A percentile compares a stretch with the other conserved stretches of the same genome.
phyloP scores from a whole-genome alignment of 352 stramenopile species.

The Plasmopara viticola region DNA sequence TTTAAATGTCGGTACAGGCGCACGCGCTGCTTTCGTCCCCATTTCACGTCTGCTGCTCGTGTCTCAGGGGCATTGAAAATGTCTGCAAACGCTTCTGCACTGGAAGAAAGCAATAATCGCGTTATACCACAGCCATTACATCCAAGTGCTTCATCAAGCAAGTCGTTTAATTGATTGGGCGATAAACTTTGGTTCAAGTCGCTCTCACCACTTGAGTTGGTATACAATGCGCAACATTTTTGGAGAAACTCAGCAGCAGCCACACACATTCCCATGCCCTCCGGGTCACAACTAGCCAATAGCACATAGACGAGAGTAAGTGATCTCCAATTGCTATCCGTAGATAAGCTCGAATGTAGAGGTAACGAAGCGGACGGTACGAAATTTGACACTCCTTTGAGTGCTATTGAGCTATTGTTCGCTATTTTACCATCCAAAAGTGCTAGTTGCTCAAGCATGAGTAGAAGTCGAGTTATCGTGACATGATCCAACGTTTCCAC shows the following conservation, averaged over 20 bases:
- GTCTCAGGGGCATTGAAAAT: conserved; percentile 71
- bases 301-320: conserved; percentile 64
- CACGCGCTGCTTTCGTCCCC: conserved; percentile 49
- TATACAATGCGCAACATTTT: conserved; percentile 30
- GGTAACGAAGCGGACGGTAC: conserved; percentile 11
- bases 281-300: conserved; percentile 69
- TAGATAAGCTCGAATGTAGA: conserved; percentile 23
- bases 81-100: conserved; percentile 43
- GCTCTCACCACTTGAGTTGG: conserved; percentile 2
- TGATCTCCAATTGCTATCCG: conserved; percentile 63
- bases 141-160: conserved; percentile 64
- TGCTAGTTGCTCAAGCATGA: conserved; percentile 58
- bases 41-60: conserved; percentile 69
- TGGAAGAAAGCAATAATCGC: conserved; percentile 39
- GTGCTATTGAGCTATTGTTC: conserved; percentile 1
- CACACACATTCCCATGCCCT: conserved; percentile 68
- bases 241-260: conserved; percentile 70
- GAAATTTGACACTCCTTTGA: conserved; percentile 1
- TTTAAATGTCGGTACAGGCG: conserved; percentile 61
- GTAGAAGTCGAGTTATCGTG: conserved; percentile 55
- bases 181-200: neutral
- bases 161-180: conserved; percentile 40
- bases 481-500: conserved; percentile 72
- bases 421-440: conserved; percentile 29
- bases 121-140: conserved; percentile 69